Percentiles rank a stretch among this genome's conserved stretches.
These are phyloP conservation scores for Magnusiomyces ingens DNA, from an alignment of 1,139 yeast species.

Conservation along the genomic window DNA sequence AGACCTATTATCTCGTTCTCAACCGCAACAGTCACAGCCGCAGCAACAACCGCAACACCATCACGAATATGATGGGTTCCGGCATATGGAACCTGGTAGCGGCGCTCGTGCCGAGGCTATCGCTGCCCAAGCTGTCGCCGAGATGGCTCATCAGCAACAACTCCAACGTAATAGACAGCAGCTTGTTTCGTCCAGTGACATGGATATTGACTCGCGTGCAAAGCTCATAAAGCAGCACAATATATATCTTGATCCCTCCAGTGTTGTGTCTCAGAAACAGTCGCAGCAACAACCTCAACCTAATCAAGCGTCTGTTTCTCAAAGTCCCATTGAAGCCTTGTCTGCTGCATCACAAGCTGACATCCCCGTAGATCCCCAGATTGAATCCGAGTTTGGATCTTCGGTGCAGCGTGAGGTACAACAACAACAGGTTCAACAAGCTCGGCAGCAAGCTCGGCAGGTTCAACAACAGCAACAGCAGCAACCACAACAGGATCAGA, in stretches of 20 bases:
- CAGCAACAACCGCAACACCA: too few species aligned
- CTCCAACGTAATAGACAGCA: background rate
- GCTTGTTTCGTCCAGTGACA: too few species aligned
- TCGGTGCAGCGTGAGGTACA: constrained; percentile 30
- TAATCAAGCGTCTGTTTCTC: background rate
- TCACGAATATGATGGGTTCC: too few species aligned
- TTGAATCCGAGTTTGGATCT: constrained; percentile 46
- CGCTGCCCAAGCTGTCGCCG: background rate
- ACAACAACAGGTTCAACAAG: background rate
- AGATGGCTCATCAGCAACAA: background rate
- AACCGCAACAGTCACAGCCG: too few species aligned
- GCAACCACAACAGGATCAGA: background rate
- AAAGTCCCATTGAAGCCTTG: too few species aligned
- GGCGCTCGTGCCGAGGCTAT: background rate
- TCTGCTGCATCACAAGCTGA: constrained; percentile 19
- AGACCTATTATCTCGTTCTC: background rate
- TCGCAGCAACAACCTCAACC: constrained; percentile 9
- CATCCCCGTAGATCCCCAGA: constrained; percentile 56
- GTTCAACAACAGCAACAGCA: background rate
- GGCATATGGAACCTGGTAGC: too few species aligned
- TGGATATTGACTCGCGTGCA: too few species aligned
- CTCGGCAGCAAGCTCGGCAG: background rate
- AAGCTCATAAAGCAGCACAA: too few species aligned
- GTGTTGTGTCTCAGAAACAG: background rate
- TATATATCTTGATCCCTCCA: too few species aligned